Base-by-base conservation (phyloP, 2,329 filamentous ascomycete species). In the Cercospora citrullina region DNA sequence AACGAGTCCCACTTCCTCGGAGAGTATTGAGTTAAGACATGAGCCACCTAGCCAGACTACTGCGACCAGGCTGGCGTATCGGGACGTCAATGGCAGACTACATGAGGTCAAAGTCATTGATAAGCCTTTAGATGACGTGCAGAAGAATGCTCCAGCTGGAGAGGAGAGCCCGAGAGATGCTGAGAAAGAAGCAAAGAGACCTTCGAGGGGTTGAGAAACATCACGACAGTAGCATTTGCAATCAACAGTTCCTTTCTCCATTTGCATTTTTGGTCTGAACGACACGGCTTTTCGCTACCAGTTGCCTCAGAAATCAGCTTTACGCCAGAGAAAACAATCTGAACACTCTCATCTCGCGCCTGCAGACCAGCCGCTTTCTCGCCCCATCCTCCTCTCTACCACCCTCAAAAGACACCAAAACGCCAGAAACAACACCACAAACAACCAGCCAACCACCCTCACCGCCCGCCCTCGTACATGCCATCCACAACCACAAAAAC, bases 41-140 rank as follows among this genome's bases (percentile, higher is more conserved):
- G 65, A 68, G 21, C 71, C 71, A 10, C 70, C 70, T 10, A 57
- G 42, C 2, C 33, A 68, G 65, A 62, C 62, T 16, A 71, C 71
- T 10, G 71, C 71, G 10, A 72, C 71, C n/a, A 66, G 62, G 23
- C 31, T 72, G 61, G 60, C 55, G 14, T 72, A 72, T 68, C 67
- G 71, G 5, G 71, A 72, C 30, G 48, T 33, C 5, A 61, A 68
- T 26, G 71, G 71, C 5, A 59, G 71, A n/a, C 36, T 68, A 65
- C 71, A 72, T 62, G 69, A 72, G 45, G 65, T 72, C 7, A 71
- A 72, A 33, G 71, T 72, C 18, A 71, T 72, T 55, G 71, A 71
- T 59, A 68, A 68, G 31, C 70, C 70, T 14, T 60, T 69, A 16
- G 59, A 66, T 39, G 70, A 55, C 7, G 48, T 55, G 8, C 48